These are phyloP conservation scores for Kregervanrija delftensis DNA, from an alignment of 805 yeast genomes.

Conservation along the genomic window DNA sequence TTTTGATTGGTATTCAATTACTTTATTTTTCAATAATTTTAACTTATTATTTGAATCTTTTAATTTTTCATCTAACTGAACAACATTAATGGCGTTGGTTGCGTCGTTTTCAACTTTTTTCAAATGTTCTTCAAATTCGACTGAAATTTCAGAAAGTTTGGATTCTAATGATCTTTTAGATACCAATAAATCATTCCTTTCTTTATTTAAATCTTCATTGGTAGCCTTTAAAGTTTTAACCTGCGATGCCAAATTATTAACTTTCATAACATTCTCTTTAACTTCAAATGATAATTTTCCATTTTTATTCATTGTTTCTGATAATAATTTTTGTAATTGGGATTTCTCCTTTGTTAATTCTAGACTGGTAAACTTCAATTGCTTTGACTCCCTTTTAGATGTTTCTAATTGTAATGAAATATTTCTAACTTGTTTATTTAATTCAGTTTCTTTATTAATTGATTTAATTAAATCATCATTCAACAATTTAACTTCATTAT, in stretches of 20 bases:
- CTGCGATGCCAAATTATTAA: slow-evolving; percentile 43
- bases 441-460: slow-evolving; percentile 57
- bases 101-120: slow-evolving; percentile 27
- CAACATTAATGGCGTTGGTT: slow-evolving; percentile 22
- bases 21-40: slow-evolving; percentile 23
- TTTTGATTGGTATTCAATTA: slow-evolving; percentile 15
- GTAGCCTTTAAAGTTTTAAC: slow-evolving; percentile 50
- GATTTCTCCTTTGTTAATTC: slow-evolving; percentile 37
- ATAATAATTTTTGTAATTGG: slow-evolving; percentile 33
- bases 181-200: slow-evolving; percentile 52
- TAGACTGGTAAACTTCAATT: slow-evolving; percentile 30
- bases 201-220: slow-evolving; percentile 52
- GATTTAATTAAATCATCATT: slow-evolving; percentile 46
- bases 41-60: slow-evolving; percentile 27
- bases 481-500: slow-evolving; percentile 46
- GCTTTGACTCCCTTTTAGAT: slow-evolving; percentile 36
- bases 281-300: slow-evolving; percentile 35
- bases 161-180: slow-evolving; percentile 42
- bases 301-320: slow-evolving; percentile 36
- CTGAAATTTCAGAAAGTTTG: slow-evolving; percentile 34
- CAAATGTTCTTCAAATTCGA: slow-evolving; percentile 33
- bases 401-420: slow-evolving; percentile 55
- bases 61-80: slow-evolving; percentile 29
- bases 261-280: slow-evolving; percentile 38
- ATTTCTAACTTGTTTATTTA: slow-evolving; percentile 58